Base-by-base conservation (phyloP, 2,329 filamentous ascomycete species). In the Helicocarpus griseus region DNA sequence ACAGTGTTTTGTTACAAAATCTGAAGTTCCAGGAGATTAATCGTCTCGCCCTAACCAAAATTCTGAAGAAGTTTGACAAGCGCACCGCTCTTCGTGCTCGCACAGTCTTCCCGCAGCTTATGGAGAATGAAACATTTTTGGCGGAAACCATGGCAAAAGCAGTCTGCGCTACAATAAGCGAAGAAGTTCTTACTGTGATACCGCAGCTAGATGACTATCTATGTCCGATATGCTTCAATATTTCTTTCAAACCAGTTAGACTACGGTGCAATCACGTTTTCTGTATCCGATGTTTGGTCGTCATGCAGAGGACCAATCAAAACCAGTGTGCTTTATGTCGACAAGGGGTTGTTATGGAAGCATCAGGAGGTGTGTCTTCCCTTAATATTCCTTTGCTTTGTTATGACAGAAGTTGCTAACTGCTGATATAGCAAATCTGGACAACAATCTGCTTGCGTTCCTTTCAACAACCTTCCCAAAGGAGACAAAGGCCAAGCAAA, bases 51-150 rank as follows among this genome's bases (percentile, higher is more conserved):
- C 81, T 93, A 60, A 74, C 73, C 31, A 95, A 95, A 67, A 95
- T 95, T 48, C 70, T 95, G 49, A 95, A 95, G 67, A 95, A 91
- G 69, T 95, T 95, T 64, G 87, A 93, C 69, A 95, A 95, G 68
- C 80, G 82, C 53, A 95, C 89, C 1, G 81, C 85, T 0, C 73
- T 94, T 19, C 82, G 84, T 24, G 82, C 85, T 1, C 81, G 81
- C 36, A 72, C 78, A 33, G 76, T 75, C 0, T 86, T 88, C 57
- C 80, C 82, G 0, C 71, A 74, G 7, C 72, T 75, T 22, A 75
- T 87, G 49, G 72, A 76, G 49, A 77, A 81, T 2, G 76, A 80
- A 21, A 77, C 77, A 45, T 77, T 85, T 35, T 74, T 87, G 53
- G 77, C 83, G 1, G 78, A 81, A 53, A 79, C 78, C 49, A 80